phyloP scores from a whole-genome alignment of 345 rosid genomes.

The Boechera retrofracta region DNA sequence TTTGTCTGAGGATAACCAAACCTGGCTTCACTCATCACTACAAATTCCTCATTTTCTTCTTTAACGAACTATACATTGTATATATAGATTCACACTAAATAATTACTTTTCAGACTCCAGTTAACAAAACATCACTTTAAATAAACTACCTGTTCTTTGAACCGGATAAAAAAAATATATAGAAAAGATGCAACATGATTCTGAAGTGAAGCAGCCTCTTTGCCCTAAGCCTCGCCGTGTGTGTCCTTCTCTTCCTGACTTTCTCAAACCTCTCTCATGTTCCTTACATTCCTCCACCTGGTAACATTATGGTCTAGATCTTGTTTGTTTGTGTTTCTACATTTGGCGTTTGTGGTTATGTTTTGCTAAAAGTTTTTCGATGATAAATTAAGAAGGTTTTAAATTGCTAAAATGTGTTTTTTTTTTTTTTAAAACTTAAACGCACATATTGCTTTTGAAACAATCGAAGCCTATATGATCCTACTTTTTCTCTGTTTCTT shows the following conservation, averaged over 20 bases:
- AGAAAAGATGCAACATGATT: slow-evolving; percentile 56
- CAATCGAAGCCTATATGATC: neutral
- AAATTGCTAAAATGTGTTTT: neutral
- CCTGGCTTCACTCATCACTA: slow-evolving; percentile 46
- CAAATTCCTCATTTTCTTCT: slow-evolving; percentile 30
- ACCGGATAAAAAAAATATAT: neutral
- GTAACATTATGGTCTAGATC: neutral
- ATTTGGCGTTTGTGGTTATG: neutral
- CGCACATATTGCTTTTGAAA: slow-evolving; percentile 25
- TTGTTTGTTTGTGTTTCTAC: neutral
- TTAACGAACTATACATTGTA: slow-evolving; percentile 8
- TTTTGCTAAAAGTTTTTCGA: neutral
- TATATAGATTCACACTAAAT: slow-evolving; percentile 2
- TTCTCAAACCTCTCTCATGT: slow-evolving; percentile 64
- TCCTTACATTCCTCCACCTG: slow-evolving; percentile 51
- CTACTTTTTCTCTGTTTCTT: neutral
- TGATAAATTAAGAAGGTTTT: neutral
- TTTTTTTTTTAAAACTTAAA: neutral
- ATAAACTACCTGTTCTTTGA: slow-evolving; percentile 17
- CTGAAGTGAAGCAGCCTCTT: slow-evolving; percentile 52
- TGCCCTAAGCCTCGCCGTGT: slow-evolving; percentile 82
- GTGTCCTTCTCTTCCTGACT: slow-evolving; percentile 58
- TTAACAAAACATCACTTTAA: neutral
- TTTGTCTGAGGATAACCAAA: slow-evolving; percentile 25
- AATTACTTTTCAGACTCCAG: slow-evolving; percentile 14